phyloP scores from a whole-genome alignment of 2,329 filamentous ascomycete genomes.

The Fusarium drepaniforme region DNA sequence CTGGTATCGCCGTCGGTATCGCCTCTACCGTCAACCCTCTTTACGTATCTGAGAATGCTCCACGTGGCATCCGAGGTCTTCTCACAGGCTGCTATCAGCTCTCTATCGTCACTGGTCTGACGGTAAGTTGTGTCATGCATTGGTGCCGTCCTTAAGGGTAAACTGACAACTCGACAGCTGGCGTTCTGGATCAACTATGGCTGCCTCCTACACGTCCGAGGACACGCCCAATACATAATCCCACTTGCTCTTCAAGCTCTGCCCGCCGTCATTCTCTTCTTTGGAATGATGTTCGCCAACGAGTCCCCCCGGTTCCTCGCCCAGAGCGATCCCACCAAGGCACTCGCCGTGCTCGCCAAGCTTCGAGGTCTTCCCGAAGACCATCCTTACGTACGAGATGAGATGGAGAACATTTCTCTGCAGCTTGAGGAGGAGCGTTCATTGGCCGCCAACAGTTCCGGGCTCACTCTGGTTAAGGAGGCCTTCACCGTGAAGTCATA shows the following conservation, averaged over 20 bases:
- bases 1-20: neutral
- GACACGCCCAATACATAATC: conserved; percentile 45
- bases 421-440: conserved; percentile 69
- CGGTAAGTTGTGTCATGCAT: neutral
- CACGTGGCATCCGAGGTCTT: neutral
- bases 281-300: conserved; percentile 72
- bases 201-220: conserved; percentile 6
- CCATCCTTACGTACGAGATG: conserved; percentile 67
- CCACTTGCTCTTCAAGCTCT: conserved; percentile 74
- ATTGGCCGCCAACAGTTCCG: conserved; percentile 49
- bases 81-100: neutral
- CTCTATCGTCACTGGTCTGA: neutral
- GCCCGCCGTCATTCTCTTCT: conserved; percentile 69
- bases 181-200: conserved; percentile 31
- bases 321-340: conserved; percentile 71
- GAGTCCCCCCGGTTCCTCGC: conserved; percentile 73
- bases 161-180: conserved; percentile 13
- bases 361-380: conserved; percentile 65
- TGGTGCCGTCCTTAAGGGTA: neutral
- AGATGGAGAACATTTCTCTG: conserved; percentile 66
- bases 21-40: neutral
- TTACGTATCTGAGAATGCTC: neutral
- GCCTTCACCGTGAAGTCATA: conserved; percentile 70
- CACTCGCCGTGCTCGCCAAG: conserved; percentile 63
- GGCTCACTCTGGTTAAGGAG: conserved; percentile 67